Evolutionary conservation across 2,329 filamentous ascomycete genomes (phyloP).

Genomic region (Exophiala oligosperma): DNA sequence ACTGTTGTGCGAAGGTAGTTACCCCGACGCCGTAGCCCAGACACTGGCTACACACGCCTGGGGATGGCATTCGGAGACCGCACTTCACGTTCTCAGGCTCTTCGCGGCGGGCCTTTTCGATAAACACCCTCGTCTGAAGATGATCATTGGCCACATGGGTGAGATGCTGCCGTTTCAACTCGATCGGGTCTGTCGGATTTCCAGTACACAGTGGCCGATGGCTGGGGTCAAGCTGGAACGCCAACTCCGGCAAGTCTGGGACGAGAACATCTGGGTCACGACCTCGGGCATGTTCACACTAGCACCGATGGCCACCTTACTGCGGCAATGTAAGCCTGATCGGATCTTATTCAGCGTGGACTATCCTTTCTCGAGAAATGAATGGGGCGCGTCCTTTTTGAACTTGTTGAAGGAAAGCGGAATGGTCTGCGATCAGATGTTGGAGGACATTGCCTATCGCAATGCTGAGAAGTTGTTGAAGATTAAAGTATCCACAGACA

Average conservation of each 20-base stretch:
- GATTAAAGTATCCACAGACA: slow-evolving; percentile 26
- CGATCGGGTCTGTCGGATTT: slow-evolving; percentile 37
- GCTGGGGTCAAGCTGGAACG: slow-evolving; percentile 55
- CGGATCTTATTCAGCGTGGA: slow-evolving; percentile 58
- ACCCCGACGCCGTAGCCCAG: slow-evolving; percentile 22
- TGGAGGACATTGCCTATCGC: slow-evolving; percentile 49
- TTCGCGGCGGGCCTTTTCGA: slow-evolving; percentile 58
- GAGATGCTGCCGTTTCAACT: slow-evolving; percentile 57
- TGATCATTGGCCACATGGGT: slow-evolving; percentile 55
- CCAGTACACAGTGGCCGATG: slow-evolving; percentile 30
- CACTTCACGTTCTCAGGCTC: slow-evolving; percentile 40
- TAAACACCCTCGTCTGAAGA: slow-evolving; percentile 52
- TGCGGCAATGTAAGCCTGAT: slow-evolving; percentile 40
- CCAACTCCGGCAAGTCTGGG: slow-evolving; percentile 51
- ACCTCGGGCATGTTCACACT: slow-evolving; percentile 56
- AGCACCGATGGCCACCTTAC: slow-evolving; percentile 44
- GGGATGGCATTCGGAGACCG: slow-evolving; percentile 41
- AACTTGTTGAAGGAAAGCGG: slow-evolving; percentile 50
- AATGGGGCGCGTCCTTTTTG: slow-evolving; percentile 51
- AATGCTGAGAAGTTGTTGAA: slow-evolving; percentile 53
- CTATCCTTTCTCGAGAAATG: slow-evolving; percentile 56
- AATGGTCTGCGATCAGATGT: slow-evolving; percentile 48
- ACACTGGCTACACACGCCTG: slow-evolving; percentile 29
- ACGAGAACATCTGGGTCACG: slow-evolving; percentile 58
- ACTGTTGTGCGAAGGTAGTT: slow-evolving; percentile 41